These are phyloP conservation scores for Globisporangium alternatum DNA, from an alignment of 352 stramenopile genomes.

Conservation along the genomic window DNA sequence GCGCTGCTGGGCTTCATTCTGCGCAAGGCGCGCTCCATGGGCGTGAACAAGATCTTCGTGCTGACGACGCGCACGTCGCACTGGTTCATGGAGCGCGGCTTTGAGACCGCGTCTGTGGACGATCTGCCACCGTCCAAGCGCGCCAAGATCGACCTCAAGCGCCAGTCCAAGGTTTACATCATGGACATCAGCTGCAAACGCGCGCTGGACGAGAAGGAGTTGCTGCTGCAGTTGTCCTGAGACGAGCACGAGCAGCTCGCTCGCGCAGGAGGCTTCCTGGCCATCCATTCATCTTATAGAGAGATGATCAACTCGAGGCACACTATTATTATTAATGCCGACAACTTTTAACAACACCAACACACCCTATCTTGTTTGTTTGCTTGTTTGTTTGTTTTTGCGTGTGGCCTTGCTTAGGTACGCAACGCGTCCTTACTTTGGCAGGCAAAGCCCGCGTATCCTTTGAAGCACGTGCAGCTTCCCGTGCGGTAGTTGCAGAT, in stretches of 20 bases:
- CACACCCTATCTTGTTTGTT: not conserved
- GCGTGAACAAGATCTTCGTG: slow-evolving; percentile 94
- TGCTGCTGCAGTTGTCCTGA: slow-evolving; percentile 63
- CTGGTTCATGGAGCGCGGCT: slow-evolving; percentile 98
- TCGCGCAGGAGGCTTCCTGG: not conserved
- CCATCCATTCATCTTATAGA: not conserved
- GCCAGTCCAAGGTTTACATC: slow-evolving; percentile 87
- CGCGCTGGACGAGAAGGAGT: slow-evolving; percentile 80
- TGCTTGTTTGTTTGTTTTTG: slow-evolving; percentile 23
- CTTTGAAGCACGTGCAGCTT: slow-evolving; percentile 86
- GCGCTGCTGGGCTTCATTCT: slow-evolving; percentile 90
- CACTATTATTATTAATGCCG: slow-evolving; percentile 11
- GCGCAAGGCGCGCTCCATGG: slow-evolving; percentile 80
- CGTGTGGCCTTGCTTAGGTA: not conserved
- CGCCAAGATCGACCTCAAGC: slow-evolving; percentile 75
- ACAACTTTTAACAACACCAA: not conserved
- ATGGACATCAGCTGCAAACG: slow-evolving; percentile 86
- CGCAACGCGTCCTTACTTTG: slow-evolving; percentile 40
- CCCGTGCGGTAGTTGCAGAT: slow-evolving; percentile 87
- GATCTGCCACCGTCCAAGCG: slow-evolving; percentile 82
- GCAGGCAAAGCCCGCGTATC: slow-evolving; percentile 63
- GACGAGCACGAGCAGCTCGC: not conserved
- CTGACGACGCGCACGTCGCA: slow-evolving; percentile 97
- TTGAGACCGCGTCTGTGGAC: slow-evolving; percentile 88
- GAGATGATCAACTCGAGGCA: slow-evolving; percentile 7